Percentiles rank a stretch among this genome's conserved stretches.
Conservation (phyloP, 257 asterid species). For the Forsythia viridissima region DNA sequence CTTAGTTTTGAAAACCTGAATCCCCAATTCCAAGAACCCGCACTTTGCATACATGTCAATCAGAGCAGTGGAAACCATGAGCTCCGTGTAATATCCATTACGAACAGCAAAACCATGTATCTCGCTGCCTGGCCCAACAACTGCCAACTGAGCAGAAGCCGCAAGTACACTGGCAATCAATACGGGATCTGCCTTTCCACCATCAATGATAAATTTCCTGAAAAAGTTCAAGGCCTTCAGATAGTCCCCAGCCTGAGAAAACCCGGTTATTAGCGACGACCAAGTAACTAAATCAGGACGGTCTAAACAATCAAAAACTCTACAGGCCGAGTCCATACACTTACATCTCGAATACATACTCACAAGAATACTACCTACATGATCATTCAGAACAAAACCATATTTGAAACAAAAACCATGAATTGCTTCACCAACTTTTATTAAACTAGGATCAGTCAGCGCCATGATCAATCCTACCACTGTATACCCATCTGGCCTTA, state of each 20-base stretch:
- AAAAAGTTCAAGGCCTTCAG: slow-evolving; percentile 51
- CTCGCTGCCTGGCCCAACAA: slow-evolving; percentile 60
- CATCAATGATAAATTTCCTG: slow-evolving; percentile 39
- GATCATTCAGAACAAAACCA: slow-evolving; percentile 55
- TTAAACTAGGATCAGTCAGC: slow-evolving; percentile 28
- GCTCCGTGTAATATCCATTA: slow-evolving; percentile 31
- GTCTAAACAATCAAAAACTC: slow-evolving; percentile 39
- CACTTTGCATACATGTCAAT: slow-evolving; percentile 90
- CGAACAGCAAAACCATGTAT: slow-evolving; percentile 74
- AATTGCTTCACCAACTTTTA: slow-evolving; percentile 45
- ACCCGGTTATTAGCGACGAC: slow-evolving; percentile 73
- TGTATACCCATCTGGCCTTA: slow-evolving; percentile 67
- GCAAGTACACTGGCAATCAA: slow-evolving; percentile 57
- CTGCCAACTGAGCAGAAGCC: slow-evolving; percentile 54
- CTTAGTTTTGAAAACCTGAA: slow-evolving; percentile 55
- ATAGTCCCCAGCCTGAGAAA: slow-evolving; percentile 48
- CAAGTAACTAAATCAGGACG: slow-evolving; percentile 79
- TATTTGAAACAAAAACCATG: slow-evolving; percentile 60
- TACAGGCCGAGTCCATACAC: slow-evolving; percentile 48
- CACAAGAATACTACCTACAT: slow-evolving; percentile 64
- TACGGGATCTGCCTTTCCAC: slow-evolving; percentile 45
- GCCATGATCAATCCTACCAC: slow-evolving; percentile 58
- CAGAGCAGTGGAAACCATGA: slow-evolving; percentile 72
- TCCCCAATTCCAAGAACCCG: slow-evolving; percentile 67
- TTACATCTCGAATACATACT: slow-evolving; percentile 60